These are phyloP conservation scores for Ilyonectria mors-panacis DNA, from an alignment of 2,329 filamentous ascomycete species.

Conservation along the genomic window DNA sequence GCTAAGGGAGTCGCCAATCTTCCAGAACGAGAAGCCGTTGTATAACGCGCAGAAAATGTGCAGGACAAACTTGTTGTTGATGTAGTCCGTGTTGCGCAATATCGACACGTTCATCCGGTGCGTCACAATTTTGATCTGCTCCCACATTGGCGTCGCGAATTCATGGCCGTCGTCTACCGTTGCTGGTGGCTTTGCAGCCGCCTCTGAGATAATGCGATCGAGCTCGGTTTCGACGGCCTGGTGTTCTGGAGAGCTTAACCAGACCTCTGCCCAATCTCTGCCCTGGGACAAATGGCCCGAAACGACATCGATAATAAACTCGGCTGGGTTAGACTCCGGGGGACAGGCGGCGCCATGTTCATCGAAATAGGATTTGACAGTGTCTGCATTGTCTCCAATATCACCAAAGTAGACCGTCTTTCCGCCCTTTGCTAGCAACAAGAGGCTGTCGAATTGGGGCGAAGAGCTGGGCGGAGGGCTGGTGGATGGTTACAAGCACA, in stretches of 20 bases:
- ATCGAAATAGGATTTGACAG: conserved; percentile 75
- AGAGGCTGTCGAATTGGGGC: conserved; percentile 74
- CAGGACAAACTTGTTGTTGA: conserved; percentile 73
- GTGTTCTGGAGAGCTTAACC: conserved; percentile 75
- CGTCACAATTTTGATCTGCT: conserved; percentile 76
- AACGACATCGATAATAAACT: conserved; percentile 79
- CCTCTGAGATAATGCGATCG: conserved; percentile 70
- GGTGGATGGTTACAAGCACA: conserved; percentile 78
- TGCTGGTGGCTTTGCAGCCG: conserved; percentile 61
- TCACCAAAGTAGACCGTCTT: conserved; percentile 78
- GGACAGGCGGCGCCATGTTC: conserved; percentile 76
- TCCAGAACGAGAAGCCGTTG: conserved; percentile 75
- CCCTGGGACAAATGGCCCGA: conserved; percentile 63
- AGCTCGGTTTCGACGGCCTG: conserved; percentile 72
- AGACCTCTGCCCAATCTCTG: conserved; percentile 78
- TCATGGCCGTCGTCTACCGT: conserved; percentile 70
- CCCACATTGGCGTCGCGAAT: conserved; percentile 77
- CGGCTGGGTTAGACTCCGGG: conserved; percentile 76
- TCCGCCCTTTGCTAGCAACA: conserved; percentile 74
- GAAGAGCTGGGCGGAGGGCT: conserved; percentile 77
- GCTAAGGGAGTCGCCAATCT: conserved; percentile 64
- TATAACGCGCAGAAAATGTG: conserved; percentile 70
- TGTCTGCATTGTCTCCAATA: conserved; percentile 69
- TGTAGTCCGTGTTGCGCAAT: conserved; percentile 76
- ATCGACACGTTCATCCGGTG: conserved; percentile 73